Conservation (phyloP, 208 protist genomes). For the Plasmodiophora brassicae region DNA sequence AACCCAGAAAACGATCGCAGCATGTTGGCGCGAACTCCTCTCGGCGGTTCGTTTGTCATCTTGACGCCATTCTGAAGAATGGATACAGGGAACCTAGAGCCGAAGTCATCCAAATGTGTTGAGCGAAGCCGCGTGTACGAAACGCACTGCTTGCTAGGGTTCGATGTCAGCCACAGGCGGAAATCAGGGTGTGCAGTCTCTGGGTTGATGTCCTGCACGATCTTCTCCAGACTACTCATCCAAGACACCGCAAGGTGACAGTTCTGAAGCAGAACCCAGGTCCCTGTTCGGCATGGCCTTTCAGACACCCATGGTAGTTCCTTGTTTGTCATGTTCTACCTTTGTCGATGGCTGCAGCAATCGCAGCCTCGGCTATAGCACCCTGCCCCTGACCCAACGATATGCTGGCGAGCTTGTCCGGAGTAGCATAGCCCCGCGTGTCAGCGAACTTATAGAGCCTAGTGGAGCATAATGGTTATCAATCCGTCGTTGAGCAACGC, state of each 20-base stretch:
- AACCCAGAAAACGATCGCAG: conserved; percentile 19
- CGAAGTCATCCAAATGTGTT: background rate
- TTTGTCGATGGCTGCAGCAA: conserved; percentile 77
- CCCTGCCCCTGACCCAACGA: conserved; percentile 96
- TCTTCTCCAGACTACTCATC: conserved; percentile 92
- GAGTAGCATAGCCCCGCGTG: conserved; percentile 77
- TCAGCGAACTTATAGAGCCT: conserved; percentile 88
- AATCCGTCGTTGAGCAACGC: too few species aligned
- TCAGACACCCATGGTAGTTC: too few species aligned
- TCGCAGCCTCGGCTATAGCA: conserved; percentile 75
- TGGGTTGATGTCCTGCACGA: conserved; percentile 81
- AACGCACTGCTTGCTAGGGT: background rate
- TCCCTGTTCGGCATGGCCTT: conserved; percentile 27
- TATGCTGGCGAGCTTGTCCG: conserved; percentile 85
- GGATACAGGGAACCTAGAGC: conserved; percentile 28
- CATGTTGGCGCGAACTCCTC: conserved; percentile 67
- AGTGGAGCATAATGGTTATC: background rate
- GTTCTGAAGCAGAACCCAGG: conserved; percentile 88
- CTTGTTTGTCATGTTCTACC: too few species aligned
- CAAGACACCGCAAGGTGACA: conserved; percentile 93
- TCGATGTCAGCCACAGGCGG: conserved; percentile 38
- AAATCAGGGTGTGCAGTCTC: conserved; percentile 44
- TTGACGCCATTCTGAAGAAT: conserved; percentile 89
- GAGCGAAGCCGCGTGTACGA: background rate
- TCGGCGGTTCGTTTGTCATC: conserved; percentile 96